A percentile compares a stretch with the other conserved stretches of the same genome.
These are phyloP conservation scores for Melocanna baccifera DNA, from an alignment of 176 grass and related monocot genomes.

Conservation along the genomic window DNA sequence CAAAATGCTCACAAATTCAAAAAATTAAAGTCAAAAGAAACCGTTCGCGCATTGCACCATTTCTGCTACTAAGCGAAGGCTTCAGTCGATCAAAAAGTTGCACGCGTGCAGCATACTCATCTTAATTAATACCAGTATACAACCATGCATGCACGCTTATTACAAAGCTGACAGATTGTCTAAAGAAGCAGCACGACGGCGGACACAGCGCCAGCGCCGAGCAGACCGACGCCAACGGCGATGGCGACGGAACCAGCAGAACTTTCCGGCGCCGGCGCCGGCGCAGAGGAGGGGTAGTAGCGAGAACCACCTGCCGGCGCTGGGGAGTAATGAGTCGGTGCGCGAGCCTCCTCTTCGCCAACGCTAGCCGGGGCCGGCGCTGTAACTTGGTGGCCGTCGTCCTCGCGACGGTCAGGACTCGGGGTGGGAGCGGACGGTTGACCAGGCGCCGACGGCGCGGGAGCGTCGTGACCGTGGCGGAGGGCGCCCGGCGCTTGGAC, in stretches of 20 bases:
- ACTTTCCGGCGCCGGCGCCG: constrained; percentile 25
- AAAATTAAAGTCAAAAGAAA: neutral
- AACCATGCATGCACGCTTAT: neutral
- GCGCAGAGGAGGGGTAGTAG: constrained; percentile 24
- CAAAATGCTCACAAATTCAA: neutral
- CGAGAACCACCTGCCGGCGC: neutral
- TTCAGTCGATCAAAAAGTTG: neutral
- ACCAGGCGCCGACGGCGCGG: neutral
- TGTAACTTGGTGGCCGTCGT: neutral
- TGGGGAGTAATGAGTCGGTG: neutral
- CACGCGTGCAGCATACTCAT: neutral
- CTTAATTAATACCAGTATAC: neutral
- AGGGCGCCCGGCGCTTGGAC: neutral
- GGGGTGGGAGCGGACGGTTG: neutral
- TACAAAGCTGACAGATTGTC: neutral
- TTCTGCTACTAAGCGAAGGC: neutral
- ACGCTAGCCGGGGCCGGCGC: neutral
- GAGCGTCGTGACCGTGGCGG: no score
- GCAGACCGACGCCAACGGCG: neutral
- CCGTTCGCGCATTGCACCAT: neutral
- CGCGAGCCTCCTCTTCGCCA: neutral
- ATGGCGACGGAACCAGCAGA: neutral
- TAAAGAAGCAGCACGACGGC: constrained; percentile 11
- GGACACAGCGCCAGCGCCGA: neutral
- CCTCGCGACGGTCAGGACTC: neutral